Conservation (phyloP, 108 stramenopile species). For the Pseudonitzschia pungens region DNA sequence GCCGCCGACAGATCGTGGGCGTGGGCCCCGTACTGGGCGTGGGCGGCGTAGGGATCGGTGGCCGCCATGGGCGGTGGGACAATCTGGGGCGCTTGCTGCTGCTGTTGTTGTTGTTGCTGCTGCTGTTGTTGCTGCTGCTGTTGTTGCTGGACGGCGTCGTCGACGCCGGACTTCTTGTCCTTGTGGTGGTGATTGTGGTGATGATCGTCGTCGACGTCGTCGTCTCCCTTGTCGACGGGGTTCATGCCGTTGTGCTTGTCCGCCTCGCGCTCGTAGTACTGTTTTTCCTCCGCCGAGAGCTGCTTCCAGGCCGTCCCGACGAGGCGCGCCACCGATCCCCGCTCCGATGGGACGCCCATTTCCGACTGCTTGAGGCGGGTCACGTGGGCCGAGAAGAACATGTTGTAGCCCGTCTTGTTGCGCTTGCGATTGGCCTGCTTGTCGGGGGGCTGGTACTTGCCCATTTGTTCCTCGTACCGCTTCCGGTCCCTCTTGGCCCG, state of each 20-base stretch:
- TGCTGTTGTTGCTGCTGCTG: not conserved
- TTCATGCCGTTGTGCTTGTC: constrained; percentile 70
- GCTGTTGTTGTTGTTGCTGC: constrained; percentile 2
- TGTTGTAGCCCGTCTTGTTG: constrained; percentile 81
- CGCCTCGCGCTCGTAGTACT: constrained; percentile 78
- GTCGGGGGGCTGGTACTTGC: constrained; percentile 75
- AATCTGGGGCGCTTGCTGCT: not conserved
- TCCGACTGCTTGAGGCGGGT: constrained; percentile 62
- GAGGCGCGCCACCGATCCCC: constrained; percentile 71
- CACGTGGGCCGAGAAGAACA: constrained; percentile 82
- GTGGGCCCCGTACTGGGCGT: constrained; percentile 27
- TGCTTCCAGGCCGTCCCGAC: constrained; percentile 83
- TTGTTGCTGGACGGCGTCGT: constrained; percentile 25
- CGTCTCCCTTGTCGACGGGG: constrained; percentile 48
- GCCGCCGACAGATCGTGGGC: constrained; percentile 36
- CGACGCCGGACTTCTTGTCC: not conserved
- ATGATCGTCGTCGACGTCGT: constrained; percentile 41
- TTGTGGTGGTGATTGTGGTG: no score
- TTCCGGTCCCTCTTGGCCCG: constrained; percentile 69
- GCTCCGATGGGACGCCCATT: constrained; percentile 66
- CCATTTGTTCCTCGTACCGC: constrained; percentile 79
- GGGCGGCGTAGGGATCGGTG: constrained; percentile 23
- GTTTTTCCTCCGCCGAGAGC: constrained; percentile 67
- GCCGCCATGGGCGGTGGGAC: no score
- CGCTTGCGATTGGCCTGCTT: constrained; percentile 68